Conservation (phyloP, 176 grass and related monocot genomes). For the Chrysopogon serrulatus region DNA sequence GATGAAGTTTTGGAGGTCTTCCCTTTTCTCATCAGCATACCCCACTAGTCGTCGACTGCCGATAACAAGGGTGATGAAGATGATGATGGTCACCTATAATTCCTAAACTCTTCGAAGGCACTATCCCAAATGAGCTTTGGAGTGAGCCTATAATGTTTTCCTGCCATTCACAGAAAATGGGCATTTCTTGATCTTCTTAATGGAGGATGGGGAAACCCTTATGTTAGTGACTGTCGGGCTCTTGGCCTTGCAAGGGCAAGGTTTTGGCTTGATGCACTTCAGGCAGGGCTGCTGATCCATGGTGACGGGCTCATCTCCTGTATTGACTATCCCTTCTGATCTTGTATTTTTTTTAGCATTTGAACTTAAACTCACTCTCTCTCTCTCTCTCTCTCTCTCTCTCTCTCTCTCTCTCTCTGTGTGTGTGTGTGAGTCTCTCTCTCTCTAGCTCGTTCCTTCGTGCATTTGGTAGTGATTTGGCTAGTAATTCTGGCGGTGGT, state of each 20-base stretch:
- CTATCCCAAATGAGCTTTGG: slow-evolving; percentile 45
- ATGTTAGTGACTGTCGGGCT: slow-evolving; percentile 12
- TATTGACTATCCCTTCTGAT: slow-evolving; percentile 37
- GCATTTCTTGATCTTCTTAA: background rate
- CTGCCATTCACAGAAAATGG: background rate
- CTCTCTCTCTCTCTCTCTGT: background rate
- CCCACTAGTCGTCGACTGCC: background rate
- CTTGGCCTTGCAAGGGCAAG: slow-evolving; percentile 5
- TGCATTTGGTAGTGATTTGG: background rate
- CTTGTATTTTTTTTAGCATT: background rate
- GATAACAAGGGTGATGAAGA: background rate
- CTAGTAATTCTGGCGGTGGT: background rate
- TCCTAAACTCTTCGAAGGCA: background rate
- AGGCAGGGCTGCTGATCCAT: background rate
- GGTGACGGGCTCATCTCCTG: slow-evolving; percentile 8
- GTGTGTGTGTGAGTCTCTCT: background rate
- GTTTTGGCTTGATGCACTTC: background rate
- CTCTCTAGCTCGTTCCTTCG: background rate
- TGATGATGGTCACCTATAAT: background rate
- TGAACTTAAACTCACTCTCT: background rate
- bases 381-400: background rate
- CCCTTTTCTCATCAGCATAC: background rate
- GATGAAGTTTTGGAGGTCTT: background rate
- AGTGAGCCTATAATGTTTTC: background rate
- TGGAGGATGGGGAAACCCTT: slow-evolving; percentile 28